Percentiles rank a stretch among this genome's conserved stretches.
These are phyloP conservation scores for Talaromyces wortmannii DNA, from an alignment of 495 filamentous ascomycete species.

Conservation along the genomic window DNA sequence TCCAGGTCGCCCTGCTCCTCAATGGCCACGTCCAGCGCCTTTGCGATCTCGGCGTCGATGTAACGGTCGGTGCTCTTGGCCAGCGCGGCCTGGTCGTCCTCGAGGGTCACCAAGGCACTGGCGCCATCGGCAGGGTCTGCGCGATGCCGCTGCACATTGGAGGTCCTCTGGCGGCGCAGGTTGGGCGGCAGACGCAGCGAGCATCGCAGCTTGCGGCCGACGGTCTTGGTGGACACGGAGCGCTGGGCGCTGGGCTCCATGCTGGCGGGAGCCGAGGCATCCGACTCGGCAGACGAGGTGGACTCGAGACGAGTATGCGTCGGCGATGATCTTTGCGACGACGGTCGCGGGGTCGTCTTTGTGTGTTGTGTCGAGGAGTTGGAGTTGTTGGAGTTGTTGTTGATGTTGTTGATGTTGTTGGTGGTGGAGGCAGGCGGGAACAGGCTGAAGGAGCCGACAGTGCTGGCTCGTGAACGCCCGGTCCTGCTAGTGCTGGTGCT, in stretches of 20 bases:
- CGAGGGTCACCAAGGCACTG: not conserved
- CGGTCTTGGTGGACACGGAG: not conserved
- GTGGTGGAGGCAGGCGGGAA: not conserved
- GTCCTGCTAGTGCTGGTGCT: not conserved
- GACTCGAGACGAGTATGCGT: not conserved
- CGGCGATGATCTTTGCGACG: not conserved
- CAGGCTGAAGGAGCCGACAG: not conserved
- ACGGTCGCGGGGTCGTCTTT: too few species aligned
- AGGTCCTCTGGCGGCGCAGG: not conserved
- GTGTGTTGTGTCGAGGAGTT: too few species aligned
- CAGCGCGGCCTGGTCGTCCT: constrained; percentile 2
- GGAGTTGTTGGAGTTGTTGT: too few species aligned
- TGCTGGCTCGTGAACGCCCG: too few species aligned
- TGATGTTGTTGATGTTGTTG: too few species aligned
- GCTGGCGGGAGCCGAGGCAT: not conserved
- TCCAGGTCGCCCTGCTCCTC: not conserved
- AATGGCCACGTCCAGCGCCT: not conserved
- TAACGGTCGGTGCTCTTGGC: constrained; percentile 4
- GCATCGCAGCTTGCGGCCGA: not conserved
- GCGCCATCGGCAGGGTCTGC: not conserved
- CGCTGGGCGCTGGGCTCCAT: not conserved
- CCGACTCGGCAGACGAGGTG: not conserved
- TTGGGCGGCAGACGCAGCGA: not conserved
- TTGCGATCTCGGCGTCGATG: constrained; percentile 4
- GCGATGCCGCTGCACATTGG: not conserved